Evolutionary conservation across 2,329 filamentous ascomycete species (phyloP).

Genomic region (Pyrenophora seminiperda): DNA sequence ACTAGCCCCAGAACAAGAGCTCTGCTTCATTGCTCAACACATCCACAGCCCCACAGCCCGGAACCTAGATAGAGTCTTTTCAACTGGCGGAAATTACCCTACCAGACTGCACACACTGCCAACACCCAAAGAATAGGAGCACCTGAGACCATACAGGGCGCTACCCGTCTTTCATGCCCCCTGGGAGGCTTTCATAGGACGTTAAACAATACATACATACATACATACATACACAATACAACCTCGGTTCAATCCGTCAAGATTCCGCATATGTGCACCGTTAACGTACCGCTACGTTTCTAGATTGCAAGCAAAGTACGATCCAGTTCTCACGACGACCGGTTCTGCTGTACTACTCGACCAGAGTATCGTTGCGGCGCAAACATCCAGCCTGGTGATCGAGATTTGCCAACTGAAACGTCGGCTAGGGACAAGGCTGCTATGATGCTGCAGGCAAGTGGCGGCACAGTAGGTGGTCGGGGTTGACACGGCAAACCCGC

Average conservation of each 20-base stretch:
- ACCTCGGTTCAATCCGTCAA: conserved; percentile 1
- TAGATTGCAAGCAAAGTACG: too few species aligned
- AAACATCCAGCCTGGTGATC: too few species aligned
- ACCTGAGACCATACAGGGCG: not conserved
- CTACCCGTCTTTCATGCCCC: conserved; percentile 3
- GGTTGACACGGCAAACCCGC: too few species aligned
- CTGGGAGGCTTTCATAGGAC: conserved; percentile 2
- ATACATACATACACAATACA: conserved; percentile 9
- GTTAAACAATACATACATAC: conserved; percentile 8
- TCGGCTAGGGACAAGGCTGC: too few species aligned
- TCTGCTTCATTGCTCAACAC: conserved; percentile 3
- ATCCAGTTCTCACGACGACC: too few species aligned
- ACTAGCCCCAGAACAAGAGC: conserved; percentile 3
- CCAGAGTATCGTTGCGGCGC: too few species aligned
- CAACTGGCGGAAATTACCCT: conserved; percentile 1
- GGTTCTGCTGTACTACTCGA: too few species aligned
- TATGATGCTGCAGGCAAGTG: too few species aligned
- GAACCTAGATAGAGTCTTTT: conserved; percentile 7
- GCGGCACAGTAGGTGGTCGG: too few species aligned
- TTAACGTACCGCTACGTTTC: too few species aligned
- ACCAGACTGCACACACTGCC: conserved; percentile 1
- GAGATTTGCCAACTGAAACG: too few species aligned
- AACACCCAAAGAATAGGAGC: not conserved
- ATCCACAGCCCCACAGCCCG: not conserved
- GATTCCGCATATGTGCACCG: too few species aligned